phyloP scores from a whole-genome alignment of 2,329 filamentous ascomycete species.

The Sporothrix sp. region DNA sequence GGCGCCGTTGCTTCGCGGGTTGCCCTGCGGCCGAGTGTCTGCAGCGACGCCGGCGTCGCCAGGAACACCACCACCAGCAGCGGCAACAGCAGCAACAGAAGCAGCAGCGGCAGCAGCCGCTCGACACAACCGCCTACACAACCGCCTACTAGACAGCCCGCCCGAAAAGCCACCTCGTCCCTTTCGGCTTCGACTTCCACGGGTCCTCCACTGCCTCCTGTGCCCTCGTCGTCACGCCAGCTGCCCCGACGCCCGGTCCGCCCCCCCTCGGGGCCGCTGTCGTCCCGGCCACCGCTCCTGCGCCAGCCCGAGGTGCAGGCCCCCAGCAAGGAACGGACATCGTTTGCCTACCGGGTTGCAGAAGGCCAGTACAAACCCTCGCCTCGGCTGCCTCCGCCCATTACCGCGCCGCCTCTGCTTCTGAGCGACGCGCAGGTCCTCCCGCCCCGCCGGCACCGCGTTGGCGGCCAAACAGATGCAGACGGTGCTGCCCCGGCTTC shows the following conservation, averaged over 20 bases:
- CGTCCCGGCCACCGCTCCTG: neutral
- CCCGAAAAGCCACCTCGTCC: too few species aligned
- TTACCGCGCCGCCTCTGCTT: neutral
- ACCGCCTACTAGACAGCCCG: too few species aligned
- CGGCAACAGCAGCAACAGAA: neutral
- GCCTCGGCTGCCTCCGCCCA: neutral
- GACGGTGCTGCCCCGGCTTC: neutral
- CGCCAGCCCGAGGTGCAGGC: neutral
- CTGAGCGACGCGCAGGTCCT: neutral
- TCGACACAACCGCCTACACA: neutral
- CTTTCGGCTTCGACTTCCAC: too few species aligned
- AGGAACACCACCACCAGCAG: neutral
- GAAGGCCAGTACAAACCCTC: neutral
- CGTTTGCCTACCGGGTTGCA: neutral
- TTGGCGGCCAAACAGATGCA: constrained; percentile 3
- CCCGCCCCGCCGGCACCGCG: neutral
- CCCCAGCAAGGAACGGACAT: neutral
- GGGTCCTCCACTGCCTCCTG: too few species aligned
- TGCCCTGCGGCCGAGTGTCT: neutral
- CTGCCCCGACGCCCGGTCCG: neutral
- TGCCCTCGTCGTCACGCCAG: neutral
- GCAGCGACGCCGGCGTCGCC: neutral
- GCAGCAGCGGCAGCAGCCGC: neutral
- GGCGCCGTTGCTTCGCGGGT: neutral
- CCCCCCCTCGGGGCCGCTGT: constrained; percentile 4